Percentiles rank a stretch among this genome's conserved stretches.
Conservation (phyloP, 305 asterid genomes). For the Caryopteris hybrid region DNA sequence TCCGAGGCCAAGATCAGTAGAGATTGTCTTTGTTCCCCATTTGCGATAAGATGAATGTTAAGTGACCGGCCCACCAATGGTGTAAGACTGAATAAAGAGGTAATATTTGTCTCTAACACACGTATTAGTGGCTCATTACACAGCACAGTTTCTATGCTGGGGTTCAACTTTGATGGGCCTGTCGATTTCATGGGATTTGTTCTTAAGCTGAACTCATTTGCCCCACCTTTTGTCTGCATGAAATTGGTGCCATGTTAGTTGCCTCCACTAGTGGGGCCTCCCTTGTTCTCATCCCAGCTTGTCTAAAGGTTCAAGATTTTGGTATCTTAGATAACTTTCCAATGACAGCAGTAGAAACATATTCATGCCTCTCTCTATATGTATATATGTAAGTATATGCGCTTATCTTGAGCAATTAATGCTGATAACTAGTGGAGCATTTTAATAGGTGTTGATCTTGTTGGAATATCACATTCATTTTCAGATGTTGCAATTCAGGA, state of each 20-base stretch:
- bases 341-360: neutral
- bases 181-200: conserved; percentile 20
- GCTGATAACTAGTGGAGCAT: neutral
- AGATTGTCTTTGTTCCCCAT: conserved; percentile 34
- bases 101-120: conserved; percentile 10
- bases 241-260: conserved; percentile 33
- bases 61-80: conserved; percentile 20
- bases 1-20: conserved; percentile 8
- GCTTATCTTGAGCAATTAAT: neutral
- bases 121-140: neutral
- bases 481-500: neutral
- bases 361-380: neutral
- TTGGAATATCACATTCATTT: neutral
- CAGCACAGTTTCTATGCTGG: neutral
- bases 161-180: neutral
- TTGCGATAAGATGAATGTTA: conserved; percentile 13
- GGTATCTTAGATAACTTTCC: neutral
- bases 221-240: conserved; percentile 25
- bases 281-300: neutral
- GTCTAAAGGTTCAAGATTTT: conserved; percentile 1
- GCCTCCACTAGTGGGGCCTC: conserved; percentile 26
- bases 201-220: conserved; percentile 12
- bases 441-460: neutral
- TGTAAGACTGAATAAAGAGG: neutral
- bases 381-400: neutral